Evolutionary conservation across 2,329 filamentous ascomycete genomes (phyloP).

Genomic region (Drechslerella coelobrocha): DNA sequence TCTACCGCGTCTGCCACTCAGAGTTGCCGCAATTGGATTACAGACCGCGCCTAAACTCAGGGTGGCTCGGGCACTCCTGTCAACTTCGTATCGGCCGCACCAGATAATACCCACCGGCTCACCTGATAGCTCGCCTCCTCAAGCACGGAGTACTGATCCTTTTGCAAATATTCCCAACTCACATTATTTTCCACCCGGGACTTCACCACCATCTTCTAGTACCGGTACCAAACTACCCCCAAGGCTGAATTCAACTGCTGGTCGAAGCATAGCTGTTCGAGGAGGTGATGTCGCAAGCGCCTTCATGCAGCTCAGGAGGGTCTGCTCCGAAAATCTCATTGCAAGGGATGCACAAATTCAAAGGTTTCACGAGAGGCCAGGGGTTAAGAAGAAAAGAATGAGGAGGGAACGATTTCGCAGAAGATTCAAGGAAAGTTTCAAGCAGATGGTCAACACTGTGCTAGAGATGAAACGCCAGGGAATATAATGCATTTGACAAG

Average conservation of each 20-base stretch:
- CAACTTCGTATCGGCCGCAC: slow-evolving; percentile 10
- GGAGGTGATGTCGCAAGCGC: slow-evolving; percentile 62
- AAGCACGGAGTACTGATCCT: slow-evolving; percentile 15
- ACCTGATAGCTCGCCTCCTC: background rate
- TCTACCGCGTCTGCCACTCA: background rate
- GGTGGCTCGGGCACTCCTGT: slow-evolving; percentile 9
- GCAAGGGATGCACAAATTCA: slow-evolving; percentile 66
- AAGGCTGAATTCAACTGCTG: slow-evolving; percentile 55
- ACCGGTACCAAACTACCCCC: slow-evolving; percentile 48
- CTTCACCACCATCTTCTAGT: slow-evolving; percentile 35
- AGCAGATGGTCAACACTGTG: slow-evolving; percentile 69
- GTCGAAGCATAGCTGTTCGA: slow-evolving; percentile 56
- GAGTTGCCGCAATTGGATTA: background rate
- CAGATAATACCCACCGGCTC: slow-evolving; percentile 14
- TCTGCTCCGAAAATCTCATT: slow-evolving; percentile 66
- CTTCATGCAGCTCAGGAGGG: slow-evolving; percentile 60
- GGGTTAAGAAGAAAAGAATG: slow-evolving; percentile 78
- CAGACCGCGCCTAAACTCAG: too few species aligned
- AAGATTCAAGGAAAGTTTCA: slow-evolving; percentile 74
- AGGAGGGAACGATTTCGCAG: slow-evolving; percentile 72
- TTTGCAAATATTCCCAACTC: background rate
- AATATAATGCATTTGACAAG: slow-evolving; percentile 65
- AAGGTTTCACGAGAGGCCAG: slow-evolving; percentile 75
- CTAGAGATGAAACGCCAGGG: slow-evolving; percentile 76
- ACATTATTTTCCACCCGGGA: background rate